These are phyloP conservation scores for Scheffersomyces amazonensis DNA, from an alignment of 805 yeast genomes.

Conservation along the genomic window DNA sequence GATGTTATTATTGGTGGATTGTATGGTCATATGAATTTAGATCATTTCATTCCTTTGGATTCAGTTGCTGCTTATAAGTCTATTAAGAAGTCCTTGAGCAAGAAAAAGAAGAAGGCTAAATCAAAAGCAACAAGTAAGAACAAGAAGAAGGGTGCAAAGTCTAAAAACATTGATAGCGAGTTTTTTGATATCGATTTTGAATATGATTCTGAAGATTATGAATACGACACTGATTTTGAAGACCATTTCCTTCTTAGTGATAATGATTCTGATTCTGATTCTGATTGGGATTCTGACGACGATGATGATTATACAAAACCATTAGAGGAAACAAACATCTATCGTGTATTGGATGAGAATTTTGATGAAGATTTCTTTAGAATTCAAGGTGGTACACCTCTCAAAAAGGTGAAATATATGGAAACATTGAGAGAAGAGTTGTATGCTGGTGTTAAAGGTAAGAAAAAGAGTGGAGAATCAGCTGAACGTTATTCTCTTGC, in stretches of 20 bases:
- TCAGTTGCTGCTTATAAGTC: slow-evolving; percentile 64
- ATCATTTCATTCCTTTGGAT: slow-evolving; percentile 79
- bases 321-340: slow-evolving; percentile 8
- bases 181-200: background rate
- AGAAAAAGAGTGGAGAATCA: slow-evolving; percentile 37
- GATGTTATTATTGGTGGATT: slow-evolving; percentile 82
- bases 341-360: slow-evolving; percentile 8
- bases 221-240: background rate
- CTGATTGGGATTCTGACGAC: slow-evolving; percentile 18
- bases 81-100: slow-evolving; percentile 21
- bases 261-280: slow-evolving; percentile 10
- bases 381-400: slow-evolving; percentile 62
- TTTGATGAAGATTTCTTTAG: slow-evolving; percentile 11
- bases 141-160: slow-evolving; percentile 1
- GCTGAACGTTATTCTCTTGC: slow-evolving; percentile 67
- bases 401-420: slow-evolving; percentile 65
- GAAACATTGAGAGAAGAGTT: slow-evolving; percentile 49
- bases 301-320: slow-evolving; percentile 15
- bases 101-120: slow-evolving; percentile 7
- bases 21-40: slow-evolving; percentile 88
- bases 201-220: background rate
- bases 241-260: background rate
- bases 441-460: slow-evolving; percentile 49
- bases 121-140: slow-evolving; percentile 1
- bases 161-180: background rate